Conservation (phyloP, 1,284 basidiomycete genomes). For the Malassezia yamatoensis region DNA sequence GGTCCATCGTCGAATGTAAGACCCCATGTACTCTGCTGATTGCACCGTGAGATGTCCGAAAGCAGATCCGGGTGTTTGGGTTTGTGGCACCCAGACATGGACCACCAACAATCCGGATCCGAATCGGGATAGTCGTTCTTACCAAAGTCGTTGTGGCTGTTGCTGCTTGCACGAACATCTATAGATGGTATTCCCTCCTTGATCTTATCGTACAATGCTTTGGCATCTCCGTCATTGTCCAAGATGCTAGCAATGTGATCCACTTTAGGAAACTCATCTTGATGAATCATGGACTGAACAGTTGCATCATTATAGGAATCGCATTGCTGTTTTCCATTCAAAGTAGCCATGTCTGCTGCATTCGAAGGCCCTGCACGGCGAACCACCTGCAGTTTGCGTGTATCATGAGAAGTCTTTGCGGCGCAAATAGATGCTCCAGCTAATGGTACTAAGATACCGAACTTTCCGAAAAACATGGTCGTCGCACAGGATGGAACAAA, state of each 20-base stretch:
- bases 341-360: conserved; percentile 18
- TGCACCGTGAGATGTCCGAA: conserved; percentile 49
- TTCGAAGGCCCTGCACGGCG: not conserved
- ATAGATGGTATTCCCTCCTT: conserved; percentile 18
- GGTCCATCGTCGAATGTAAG: conserved; percentile 53
- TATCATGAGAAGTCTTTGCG: not conserved
- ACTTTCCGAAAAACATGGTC: not conserved
- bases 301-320: not conserved
- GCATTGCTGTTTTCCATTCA: conserved; percentile 16
- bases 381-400: not conserved
- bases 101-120: conserved; percentile 45
- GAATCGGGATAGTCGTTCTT: not conserved
- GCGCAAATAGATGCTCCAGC: not conserved
- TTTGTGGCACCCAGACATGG: conserved; percentile 29
- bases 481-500: not conserved
- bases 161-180: not conserved
- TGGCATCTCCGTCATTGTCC: conserved; percentile 48
- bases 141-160: not conserved
- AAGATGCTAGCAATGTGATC: conserved; percentile 50
- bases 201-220: conserved; percentile 33
- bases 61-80: conserved; percentile 39
- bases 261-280: conserved; percentile 19
- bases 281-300: conserved; percentile 20
- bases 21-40: conserved; percentile 53
- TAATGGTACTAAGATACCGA: not conserved